phyloP scores from a whole-genome alignment of 2,329 filamentous ascomycete species.

The Exserohilum turcica region DNA sequence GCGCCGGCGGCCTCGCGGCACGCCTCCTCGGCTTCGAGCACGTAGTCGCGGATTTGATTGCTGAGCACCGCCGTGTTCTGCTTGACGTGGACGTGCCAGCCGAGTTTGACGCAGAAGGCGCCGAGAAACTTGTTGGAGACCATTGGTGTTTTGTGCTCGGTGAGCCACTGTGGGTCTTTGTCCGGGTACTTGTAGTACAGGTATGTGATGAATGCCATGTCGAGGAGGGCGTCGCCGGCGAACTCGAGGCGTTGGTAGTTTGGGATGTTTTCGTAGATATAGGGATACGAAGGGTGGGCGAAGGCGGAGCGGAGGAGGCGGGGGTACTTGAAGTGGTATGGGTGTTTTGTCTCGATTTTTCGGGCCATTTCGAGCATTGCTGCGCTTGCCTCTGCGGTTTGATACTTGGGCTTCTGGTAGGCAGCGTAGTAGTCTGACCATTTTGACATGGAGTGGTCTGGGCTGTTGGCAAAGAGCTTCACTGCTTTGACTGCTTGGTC shows the following conservation, averaged over 20 bases:
- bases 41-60: conserved; percentile 59
- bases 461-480: conserved; percentile 70
- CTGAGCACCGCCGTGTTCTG: conserved; percentile 57
- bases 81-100: conserved; percentile 74
- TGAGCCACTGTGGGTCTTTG: conserved; percentile 93
- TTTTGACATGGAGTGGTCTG: conserved; percentile 69
- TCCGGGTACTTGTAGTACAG: conserved; percentile 77
- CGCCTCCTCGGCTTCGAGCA: conserved; percentile 62
- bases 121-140: conserved; percentile 94
- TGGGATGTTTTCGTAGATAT: conserved; percentile 76
- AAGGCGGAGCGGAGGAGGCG: conserved; percentile 82
- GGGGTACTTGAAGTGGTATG: conserved; percentile 74
- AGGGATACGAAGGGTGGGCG: conserved; percentile 81
- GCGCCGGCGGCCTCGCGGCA: conserved; percentile 56
- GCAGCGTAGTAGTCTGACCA: conserved; percentile 75
- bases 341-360: conserved; percentile 64
- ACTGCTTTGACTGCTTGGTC: conserved; percentile 68
- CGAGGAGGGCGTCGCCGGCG: conserved; percentile 83
- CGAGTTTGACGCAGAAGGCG: conserved; percentile 76
- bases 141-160: conserved; percentile 99
- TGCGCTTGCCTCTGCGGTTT: conserved; percentile 65
- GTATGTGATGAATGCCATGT: conserved; percentile 82
- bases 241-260: conserved; percentile 93
- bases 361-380: conserved; percentile 70
- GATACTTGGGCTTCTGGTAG: conserved; percentile 75